Evolutionary conservation across 768 basidiomycete species (phyloP), one percentile per base, ranked within the genome.

Genomic region (Panellus pusillus): DNA sequence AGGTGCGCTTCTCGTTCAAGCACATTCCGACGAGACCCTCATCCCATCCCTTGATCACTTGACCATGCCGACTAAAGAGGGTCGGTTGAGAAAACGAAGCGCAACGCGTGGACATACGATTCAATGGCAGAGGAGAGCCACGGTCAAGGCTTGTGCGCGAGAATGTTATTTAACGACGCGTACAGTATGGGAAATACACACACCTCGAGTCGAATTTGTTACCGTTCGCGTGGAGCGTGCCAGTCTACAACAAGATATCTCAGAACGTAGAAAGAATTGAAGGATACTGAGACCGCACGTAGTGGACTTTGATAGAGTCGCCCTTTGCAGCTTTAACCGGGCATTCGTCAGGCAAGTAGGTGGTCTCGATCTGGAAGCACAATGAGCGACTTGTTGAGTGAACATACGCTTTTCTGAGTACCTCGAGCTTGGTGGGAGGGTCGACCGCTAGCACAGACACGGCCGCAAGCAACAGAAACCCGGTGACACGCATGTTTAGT

Each of bases 151-250:
- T 91, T 40, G 17, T 18, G 36, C 24, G n/a, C 37, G 6, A 17
- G 39, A 52, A 12, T 36, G 20, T 9, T 14, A 24, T 48, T 28
- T 20, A 20, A 4, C 43, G 6, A 57, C 32, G 18, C 41, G 0
- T 37, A 17, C 17, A 35, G 32, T 37, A 29, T 37, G 8, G n/a
- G 36, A 27, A 1, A 44, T 24, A 24, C 24, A 63, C 78, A 7
- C 63, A 87, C 81, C 91, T 93, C 9, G 92, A 94, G 70, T 98
- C 94, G 63, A 98, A 98, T 67, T 94, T 89, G 54, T 79, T 79
- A 8, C 93, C 93, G 46, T 77, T 83, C 9, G 79, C 70, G 61
- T 84, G 84, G 46, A 98, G 70, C 9, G 80, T 95, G 4, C 94
- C 95, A 4, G 91, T 92, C 83, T 95, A 69, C 17, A 36, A 20